Evolutionary conservation across 805 yeast species (phyloP).

Genomic region (Starmerella khaoyaiensis): DNA sequence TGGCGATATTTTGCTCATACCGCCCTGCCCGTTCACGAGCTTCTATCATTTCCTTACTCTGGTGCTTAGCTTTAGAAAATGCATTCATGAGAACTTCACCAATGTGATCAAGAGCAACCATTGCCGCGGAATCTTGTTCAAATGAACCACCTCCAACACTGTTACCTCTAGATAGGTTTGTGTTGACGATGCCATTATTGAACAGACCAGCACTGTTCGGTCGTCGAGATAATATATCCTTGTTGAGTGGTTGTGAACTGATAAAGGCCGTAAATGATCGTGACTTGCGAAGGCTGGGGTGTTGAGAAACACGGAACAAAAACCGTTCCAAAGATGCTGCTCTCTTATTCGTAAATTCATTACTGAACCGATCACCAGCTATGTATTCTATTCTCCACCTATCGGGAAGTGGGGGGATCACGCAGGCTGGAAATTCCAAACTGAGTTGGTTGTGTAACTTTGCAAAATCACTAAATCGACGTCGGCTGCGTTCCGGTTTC

Average conservation of each 20-base stretch:
- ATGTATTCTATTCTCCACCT: conserved; percentile 82
- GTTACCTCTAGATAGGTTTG: no score
- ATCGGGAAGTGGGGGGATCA: conserved; percentile 90
- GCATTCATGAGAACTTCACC: conserved; percentile 89
- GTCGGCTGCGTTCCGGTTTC: conserved; percentile 36
- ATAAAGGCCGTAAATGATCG: conserved; percentile 58
- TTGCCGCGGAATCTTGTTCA: conserved; percentile 2
- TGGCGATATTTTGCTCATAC: conserved; percentile 66
- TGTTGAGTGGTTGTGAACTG: background rate
- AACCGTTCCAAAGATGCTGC: conserved; percentile 71
- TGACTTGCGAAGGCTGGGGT: conserved; percentile 58
- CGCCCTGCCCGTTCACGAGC: conserved; percentile 73
- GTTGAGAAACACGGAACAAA: conserved; percentile 55
- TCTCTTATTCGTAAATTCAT: conserved; percentile 71
- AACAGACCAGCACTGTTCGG: background rate
- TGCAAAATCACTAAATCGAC: conserved; percentile 81
- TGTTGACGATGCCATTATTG: no score
- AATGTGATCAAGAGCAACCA: conserved; percentile 45
- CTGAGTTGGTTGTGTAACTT: conserved; percentile 59
- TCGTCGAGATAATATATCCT: conserved; percentile 29
- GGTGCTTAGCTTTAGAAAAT: conserved; percentile 59
- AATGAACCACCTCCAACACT: no score
- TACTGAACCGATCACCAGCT: conserved; percentile 83
- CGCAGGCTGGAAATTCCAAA: conserved; percentile 70
- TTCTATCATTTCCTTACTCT: conserved; percentile 62